phyloP scores from a whole-genome alignment of 306 rosid genomes.

The Senna siamea region DNA sequence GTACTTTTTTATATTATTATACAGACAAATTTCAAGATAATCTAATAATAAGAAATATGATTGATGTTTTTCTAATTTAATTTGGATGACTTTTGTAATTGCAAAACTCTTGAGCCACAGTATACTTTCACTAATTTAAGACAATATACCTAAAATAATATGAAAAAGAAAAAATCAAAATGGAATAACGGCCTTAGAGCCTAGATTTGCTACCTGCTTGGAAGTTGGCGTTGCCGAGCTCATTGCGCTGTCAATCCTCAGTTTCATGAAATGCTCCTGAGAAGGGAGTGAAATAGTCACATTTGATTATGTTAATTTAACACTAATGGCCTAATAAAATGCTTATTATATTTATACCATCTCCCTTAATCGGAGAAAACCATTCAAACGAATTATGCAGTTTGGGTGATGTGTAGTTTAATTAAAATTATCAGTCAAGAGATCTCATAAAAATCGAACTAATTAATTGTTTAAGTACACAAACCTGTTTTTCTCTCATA shows the following conservation, averaged over 20 bases:
- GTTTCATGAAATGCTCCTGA: slow-evolving; percentile 88
- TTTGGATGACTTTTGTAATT: slow-evolving; percentile 15
- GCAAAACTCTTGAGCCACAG: background rate
- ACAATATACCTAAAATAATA: background rate
- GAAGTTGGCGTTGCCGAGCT: slow-evolving; percentile 73
- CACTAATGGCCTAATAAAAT: background rate
- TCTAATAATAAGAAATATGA: background rate
- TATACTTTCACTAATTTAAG: background rate
- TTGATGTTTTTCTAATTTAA: background rate
- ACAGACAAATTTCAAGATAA: too few relatives aligned
- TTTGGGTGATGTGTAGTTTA: background rate
- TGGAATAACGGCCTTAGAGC: slow-evolving; percentile 14
- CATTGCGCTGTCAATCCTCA: slow-evolving; percentile 85
- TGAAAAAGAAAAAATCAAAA: background rate
- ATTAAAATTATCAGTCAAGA: background rate
- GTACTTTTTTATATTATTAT: too few relatives aligned
- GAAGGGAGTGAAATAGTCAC: slow-evolving; percentile 36
- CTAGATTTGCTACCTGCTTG: slow-evolving; percentile 67
- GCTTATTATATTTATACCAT: slow-evolving; percentile 12
- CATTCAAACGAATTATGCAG: background rate
- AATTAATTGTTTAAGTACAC: slow-evolving; percentile 19
- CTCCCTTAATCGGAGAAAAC: slow-evolving; percentile 21
- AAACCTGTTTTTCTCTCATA: slow-evolving; percentile 91
- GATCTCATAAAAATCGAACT: slow-evolving; percentile 10
- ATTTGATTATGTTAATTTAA: background rate